Evolutionary conservation across 306 rosid genomes (phyloP).

Genomic region (Lagenaria siceraria): DNA sequence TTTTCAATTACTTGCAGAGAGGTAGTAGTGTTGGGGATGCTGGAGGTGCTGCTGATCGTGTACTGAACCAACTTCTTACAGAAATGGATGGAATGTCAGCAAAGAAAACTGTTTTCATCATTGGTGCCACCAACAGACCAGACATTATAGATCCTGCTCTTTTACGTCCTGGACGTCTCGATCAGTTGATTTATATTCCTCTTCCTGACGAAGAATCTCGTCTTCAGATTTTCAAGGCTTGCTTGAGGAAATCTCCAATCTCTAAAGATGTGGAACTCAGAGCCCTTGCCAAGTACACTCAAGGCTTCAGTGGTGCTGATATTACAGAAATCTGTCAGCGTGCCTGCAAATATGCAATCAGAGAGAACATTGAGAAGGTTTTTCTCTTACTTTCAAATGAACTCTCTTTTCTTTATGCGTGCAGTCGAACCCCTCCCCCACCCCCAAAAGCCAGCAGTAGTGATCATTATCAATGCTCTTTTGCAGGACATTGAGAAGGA

Average conservation of each 20-base stretch:
- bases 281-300: slow-evolving; percentile 97
- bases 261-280: slow-evolving; percentile 78
- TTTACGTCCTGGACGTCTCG: slow-evolving; percentile 95
- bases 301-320: slow-evolving; percentile 97
- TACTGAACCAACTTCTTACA: slow-evolving; percentile 86
- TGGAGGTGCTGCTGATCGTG: slow-evolving; percentile 98
- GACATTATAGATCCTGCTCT: slow-evolving; percentile 97
- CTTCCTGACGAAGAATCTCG: slow-evolving; percentile 97
- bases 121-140: slow-evolving; percentile 95
- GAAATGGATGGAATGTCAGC: slow-evolving; percentile 99
- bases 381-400: neutral
- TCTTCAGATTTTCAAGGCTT: slow-evolving; percentile 67
- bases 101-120: slow-evolving; percentile 89
- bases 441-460: neutral
- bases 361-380: slow-evolving; percentile 96
- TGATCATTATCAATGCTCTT: neutral
- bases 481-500: slow-evolving; percentile 85
- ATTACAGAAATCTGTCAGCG: slow-evolving; percentile 97
- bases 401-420: neutral
- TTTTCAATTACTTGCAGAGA: slow-evolving; percentile 36
- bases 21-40: slow-evolving; percentile 97
- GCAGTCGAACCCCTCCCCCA: neutral
- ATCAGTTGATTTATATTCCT: slow-evolving; percentile 91
- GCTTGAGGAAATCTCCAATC: slow-evolving; percentile 87
- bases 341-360: slow-evolving; percentile 88